Evolutionary conservation across 768 basidiomycete species (phyloP).

Genomic region (Favolaschia claudopus): DNA sequence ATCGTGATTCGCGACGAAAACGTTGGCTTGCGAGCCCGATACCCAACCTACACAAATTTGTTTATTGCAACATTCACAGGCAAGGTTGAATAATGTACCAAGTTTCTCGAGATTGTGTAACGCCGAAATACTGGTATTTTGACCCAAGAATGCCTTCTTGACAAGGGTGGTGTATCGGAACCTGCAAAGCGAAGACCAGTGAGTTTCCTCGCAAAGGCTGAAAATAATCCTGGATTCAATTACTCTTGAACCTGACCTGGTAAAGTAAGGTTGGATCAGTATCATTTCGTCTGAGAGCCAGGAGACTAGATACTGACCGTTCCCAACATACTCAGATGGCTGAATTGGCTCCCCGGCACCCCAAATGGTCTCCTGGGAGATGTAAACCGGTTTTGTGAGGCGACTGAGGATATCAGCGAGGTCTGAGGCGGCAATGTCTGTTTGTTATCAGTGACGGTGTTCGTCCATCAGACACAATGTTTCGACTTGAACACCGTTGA

Average conservation of each 20-base stretch:
- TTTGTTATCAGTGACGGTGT: no score
- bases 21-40: constrained; percentile 58
- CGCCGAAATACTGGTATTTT: constrained; percentile 57
- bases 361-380: constrained; percentile 69
- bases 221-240: constrained; percentile 32
- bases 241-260: constrained; percentile 79
- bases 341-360: constrained; percentile 59
- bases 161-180: constrained; percentile 68
- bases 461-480: no score
- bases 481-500: no score
- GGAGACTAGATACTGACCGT: no score
- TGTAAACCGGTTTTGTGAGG: constrained; percentile 57
- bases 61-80: neutral
- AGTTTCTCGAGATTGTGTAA: constrained; percentile 60
- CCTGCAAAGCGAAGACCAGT: constrained; percentile 31
- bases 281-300: no score
- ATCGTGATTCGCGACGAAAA: constrained; percentile 76
- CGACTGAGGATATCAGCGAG: constrained; percentile 60
- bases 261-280: no score
- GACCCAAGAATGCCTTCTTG: constrained; percentile 57
- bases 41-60: constrained; percentile 61
- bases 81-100: neutral
- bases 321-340: constrained; percentile 63
- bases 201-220: neutral
- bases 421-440: constrained; percentile 63